Conservation (phyloP, 148 eudicot species). For the Chenopodium suecicum region DNA sequence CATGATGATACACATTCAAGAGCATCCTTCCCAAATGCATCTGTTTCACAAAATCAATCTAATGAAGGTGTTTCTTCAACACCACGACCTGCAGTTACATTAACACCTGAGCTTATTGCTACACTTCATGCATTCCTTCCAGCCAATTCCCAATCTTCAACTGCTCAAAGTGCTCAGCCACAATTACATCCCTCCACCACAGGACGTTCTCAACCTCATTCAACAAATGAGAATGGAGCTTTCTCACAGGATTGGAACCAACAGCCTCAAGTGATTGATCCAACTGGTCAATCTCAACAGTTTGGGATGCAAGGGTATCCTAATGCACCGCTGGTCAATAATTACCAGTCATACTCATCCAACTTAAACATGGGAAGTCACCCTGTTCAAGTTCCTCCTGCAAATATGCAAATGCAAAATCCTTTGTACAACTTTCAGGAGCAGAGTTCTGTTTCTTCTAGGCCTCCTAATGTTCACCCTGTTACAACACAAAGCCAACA, state of each 20-base stretch:
- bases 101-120: slow-evolving; percentile 91
- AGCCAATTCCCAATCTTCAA: slow-evolving; percentile 42
- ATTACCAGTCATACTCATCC: slow-evolving; percentile 36
- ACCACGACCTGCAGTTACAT: slow-evolving; percentile 51
- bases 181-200: slow-evolving; percentile 34
- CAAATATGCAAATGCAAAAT: slow-evolving; percentile 47
- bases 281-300: slow-evolving; percentile 47
- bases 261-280: slow-evolving; percentile 43
- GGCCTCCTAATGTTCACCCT: slow-evolving; percentile 30
- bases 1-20: slow-evolving; percentile 36
- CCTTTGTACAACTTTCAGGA: slow-evolving; percentile 39
- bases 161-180: slow-evolving; percentile 35
- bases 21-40: slow-evolving; percentile 30
- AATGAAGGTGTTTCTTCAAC: slow-evolving; percentile 34
- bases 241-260: slow-evolving; percentile 51
- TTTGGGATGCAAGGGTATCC: slow-evolving; percentile 41
- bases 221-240: slow-evolving; percentile 24
- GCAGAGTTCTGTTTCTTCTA: slow-evolving; percentile 43
- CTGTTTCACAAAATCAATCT: slow-evolving; percentile 36
- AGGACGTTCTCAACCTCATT: slow-evolving; percentile 26
- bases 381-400: slow-evolving; percentile 31
- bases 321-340: slow-evolving; percentile 35
- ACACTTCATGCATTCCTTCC: slow-evolving; percentile 70
- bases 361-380: slow-evolving; percentile 30
- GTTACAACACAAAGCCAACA: slow-evolving; percentile 42